Evolutionary conservation across 1,139 yeast genomes (phyloP).

Genomic region (Blastobotrys buckinghamii): DNA sequence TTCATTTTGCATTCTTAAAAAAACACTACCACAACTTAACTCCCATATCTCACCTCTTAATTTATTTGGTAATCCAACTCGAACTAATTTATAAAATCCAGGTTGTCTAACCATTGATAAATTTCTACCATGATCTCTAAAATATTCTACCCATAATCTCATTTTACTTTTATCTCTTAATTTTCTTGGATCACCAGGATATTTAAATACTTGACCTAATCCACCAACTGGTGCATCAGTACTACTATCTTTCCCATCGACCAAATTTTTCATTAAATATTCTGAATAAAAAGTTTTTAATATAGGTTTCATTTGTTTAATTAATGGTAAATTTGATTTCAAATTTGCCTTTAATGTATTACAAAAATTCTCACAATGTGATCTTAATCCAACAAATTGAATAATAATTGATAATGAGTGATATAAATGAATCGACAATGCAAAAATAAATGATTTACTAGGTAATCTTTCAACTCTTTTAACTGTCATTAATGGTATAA

Average conservation of each 20-base stretch:
- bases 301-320: slow-evolving; percentile 60
- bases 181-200: slow-evolving; percentile 82
- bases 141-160: slow-evolving; percentile 90
- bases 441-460: slow-evolving; percentile 69
- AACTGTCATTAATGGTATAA: slow-evolving; percentile 69
- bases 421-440: slow-evolving; percentile 63
- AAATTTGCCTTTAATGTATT: slow-evolving; percentile 56
- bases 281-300: slow-evolving; percentile 78
- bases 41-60: slow-evolving; percentile 97
- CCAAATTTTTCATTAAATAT: slow-evolving; percentile 48
- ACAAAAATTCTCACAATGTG: slow-evolving; percentile 78
- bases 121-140: slow-evolving; percentile 78
- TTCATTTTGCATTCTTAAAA: slow-evolving; percentile 56
- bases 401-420: slow-evolving; percentile 59
- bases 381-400: slow-evolving; percentile 71
- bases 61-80: slow-evolving; percentile 90
- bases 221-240: slow-evolving; percentile 66
- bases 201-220: slow-evolving; percentile 71
- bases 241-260: slow-evolving; percentile 3
- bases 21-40: slow-evolving; percentile 80
- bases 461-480: slow-evolving; percentile 85
- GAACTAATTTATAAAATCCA: slow-evolving; percentile 69
- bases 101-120: slow-evolving; percentile 68
- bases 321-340: slow-evolving; percentile 56
- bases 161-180: slow-evolving; percentile 78